phyloP scores from a whole-genome alignment of 106 monocot genomes.

The Narthecium ossifragum region DNA sequence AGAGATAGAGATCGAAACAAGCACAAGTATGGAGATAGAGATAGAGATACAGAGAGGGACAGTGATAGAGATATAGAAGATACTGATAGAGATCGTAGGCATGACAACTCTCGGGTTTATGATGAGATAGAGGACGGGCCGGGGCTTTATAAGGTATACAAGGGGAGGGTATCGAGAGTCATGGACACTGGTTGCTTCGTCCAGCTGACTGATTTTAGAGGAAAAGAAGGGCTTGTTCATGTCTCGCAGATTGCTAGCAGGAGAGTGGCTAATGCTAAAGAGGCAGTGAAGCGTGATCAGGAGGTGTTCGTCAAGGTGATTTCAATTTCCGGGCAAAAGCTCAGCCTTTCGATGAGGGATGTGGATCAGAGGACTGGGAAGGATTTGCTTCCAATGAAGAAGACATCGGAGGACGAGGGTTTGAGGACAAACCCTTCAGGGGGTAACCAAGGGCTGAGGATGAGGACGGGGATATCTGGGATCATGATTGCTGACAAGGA shows the following conservation, averaged over 20 bases:
- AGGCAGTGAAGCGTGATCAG: constrained; percentile 66
- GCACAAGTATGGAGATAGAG: no score
- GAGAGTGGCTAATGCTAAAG: constrained; percentile 35
- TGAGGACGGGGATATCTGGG: constrained; percentile 64
- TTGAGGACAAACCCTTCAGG: constrained; percentile 57
- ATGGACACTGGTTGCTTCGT: constrained; percentile 96
- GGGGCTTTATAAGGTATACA: constrained; percentile 68
- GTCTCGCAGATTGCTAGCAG: constrained; percentile 72
- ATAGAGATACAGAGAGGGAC: background rate
- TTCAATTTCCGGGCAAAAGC: constrained; percentile 72
- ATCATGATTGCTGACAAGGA: constrained; percentile 62
- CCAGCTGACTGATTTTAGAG: constrained; percentile 38
- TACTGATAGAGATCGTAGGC: background rate
- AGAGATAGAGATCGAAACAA: constrained; percentile 3
- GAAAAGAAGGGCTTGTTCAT: constrained; percentile 74
- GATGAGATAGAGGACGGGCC: constrained; percentile 37
- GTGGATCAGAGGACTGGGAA: constrained; percentile 77
- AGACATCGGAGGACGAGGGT: constrained; percentile 39
- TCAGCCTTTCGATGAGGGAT: constrained; percentile 84
- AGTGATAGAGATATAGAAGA: constrained; percentile 21
- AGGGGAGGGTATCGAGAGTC: constrained; percentile 70
- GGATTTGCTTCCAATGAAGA: constrained; percentile 73
- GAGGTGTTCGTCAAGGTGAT: constrained; percentile 86
- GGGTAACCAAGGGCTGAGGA: constrained; percentile 19
- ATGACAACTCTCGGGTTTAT: no score